Percentiles rank a stretch among this genome's conserved stretches.
Evolutionary conservation across 2,329 filamentous ascomycete species (phyloP).

Genomic region (Biscogniauxia mediterranea): DNA sequence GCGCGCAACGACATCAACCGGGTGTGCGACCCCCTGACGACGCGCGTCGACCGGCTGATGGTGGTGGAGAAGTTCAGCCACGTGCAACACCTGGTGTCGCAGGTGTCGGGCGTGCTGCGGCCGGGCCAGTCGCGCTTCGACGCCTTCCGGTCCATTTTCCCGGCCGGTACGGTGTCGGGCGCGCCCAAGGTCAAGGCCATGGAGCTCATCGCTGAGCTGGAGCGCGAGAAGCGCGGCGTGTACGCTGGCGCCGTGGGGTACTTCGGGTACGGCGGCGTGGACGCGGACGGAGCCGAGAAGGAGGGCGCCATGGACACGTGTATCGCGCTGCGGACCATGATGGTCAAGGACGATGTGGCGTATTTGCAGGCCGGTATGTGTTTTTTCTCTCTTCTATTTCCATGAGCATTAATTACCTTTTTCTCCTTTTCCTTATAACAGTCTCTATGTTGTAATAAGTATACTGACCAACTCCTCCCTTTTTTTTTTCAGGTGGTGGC

Average conservation of each 20-base stretch:
- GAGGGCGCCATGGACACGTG: conserved; percentile 92
- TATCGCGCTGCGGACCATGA: conserved; percentile 83
- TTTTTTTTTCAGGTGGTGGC: conserved; percentile 59
- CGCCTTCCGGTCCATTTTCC: conserved; percentile 94
- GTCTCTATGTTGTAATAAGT: not conserved
- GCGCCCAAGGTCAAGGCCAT: conserved; percentile 96
- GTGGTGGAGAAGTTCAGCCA: conserved; percentile 92
- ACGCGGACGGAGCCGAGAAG: conserved; percentile 57
- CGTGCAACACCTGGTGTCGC: conserved; percentile 94
- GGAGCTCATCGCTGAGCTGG: conserved; percentile 93
- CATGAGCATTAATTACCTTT: not conserved
- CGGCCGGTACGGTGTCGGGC: conserved; percentile 91
- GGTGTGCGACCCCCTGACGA: conserved; percentile 86
- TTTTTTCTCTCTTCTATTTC: not conserved
- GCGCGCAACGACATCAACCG: conserved; percentile 96
- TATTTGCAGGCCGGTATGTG: conserved; percentile 76
- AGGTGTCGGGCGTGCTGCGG: conserved; percentile 88
- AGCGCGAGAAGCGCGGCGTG: conserved; percentile 89
- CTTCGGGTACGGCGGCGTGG: conserved; percentile 81
- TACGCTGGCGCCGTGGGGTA: conserved; percentile 97
- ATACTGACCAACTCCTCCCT: not conserved
- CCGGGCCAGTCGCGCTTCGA: conserved; percentile 86
- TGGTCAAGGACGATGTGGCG: conserved; percentile 85
- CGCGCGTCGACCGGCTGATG: conserved; percentile 91
- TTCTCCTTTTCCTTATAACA: not conserved